These are phyloP conservation scores for Clitopilus hobsonii DNA, from an alignment of 768 basidiomycete species.

Conservation along the genomic window DNA sequence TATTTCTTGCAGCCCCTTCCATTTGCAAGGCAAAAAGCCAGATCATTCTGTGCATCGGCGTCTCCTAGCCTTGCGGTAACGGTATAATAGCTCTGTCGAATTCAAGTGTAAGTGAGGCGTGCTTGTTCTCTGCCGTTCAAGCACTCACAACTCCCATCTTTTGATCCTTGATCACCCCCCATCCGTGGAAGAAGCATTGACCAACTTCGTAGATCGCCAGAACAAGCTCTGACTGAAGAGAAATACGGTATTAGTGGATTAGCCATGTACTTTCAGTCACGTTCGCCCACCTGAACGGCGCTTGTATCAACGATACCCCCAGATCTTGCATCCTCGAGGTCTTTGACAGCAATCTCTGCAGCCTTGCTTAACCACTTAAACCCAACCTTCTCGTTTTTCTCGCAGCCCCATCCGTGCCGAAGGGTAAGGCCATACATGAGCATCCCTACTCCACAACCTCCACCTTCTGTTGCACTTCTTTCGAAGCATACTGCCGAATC, in stretches of 20 bases:
- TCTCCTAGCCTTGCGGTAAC: slow-evolving; percentile 85
- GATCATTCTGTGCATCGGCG: slow-evolving; percentile 80
- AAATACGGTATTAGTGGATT: background rate
- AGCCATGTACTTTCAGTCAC: background rate
- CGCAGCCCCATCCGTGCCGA: slow-evolving; percentile 85
- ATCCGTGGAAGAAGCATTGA: slow-evolving; percentile 89
- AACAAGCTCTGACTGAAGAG: slow-evolving; percentile 66
- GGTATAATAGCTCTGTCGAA: slow-evolving; percentile 72
- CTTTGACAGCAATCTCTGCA: slow-evolving; percentile 74
- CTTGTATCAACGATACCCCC: slow-evolving; percentile 42
- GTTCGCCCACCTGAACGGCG: slow-evolving; percentile 53
- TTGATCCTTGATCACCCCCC: slow-evolving; percentile 84
- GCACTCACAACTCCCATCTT: slow-evolving; percentile 82
- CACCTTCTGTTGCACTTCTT: slow-evolving; percentile 63
- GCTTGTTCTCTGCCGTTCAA: background rate
- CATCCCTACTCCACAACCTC: slow-evolving; percentile 88
- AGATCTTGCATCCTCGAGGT: slow-evolving; percentile 60
- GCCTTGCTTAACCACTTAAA: slow-evolving; percentile 84
- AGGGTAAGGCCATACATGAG: slow-evolving; percentile 87
- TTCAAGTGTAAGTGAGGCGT: background rate
- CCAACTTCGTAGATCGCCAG: slow-evolving; percentile 91
- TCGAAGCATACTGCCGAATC: slow-evolving; percentile 76
- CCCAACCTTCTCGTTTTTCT: slow-evolving; percentile 71
- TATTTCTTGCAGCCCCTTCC: slow-evolving; percentile 90
- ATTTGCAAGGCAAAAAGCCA: slow-evolving; percentile 82